Percentiles rank a stretch among this genome's conserved stretches.
These are phyloP conservation scores for Beauveria pseudobassiana DNA, from an alignment of 2,329 filamentous ascomycete species.

Conservation along the genomic window DNA sequence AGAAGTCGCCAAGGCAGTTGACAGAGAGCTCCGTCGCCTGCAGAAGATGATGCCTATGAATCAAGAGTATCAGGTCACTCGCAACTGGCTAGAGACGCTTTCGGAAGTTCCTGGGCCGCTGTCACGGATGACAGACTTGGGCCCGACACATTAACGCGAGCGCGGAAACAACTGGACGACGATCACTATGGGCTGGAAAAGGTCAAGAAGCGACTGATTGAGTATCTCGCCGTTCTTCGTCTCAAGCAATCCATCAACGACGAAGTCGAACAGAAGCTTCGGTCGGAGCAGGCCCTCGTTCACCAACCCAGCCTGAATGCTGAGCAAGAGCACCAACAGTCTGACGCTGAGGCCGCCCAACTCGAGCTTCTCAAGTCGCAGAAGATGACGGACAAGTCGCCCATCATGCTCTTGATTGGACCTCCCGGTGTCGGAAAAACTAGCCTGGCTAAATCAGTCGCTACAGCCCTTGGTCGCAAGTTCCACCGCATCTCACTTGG, in stretches of 20 bases:
- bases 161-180: constrained; percentile 84
- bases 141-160: constrained; percentile 66
- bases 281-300: constrained; percentile 43
- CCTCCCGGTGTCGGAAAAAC: constrained; percentile 96
- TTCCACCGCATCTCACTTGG: constrained; percentile 96
- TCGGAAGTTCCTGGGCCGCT: constrained; percentile 85
- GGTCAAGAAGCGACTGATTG: constrained; percentile 91
- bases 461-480: constrained; percentile 83
- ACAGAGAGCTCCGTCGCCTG: constrained; percentile 78
- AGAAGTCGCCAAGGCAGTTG: constrained; percentile 84
- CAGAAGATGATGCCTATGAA: constrained; percentile 96
- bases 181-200: constrained; percentile 96
- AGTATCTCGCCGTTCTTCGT: constrained; percentile 93
- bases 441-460: constrained; percentile 86
- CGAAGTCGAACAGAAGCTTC: constrained; percentile 73
- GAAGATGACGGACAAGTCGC: constrained; percentile 88
- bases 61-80: constrained; percentile 88
- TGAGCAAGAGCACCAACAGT: constrained; percentile 23
- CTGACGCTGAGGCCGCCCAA: constrained; percentile 43
- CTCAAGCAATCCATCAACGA: constrained; percentile 88
- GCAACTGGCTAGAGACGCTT: constrained; percentile 90
- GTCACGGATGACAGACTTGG: constrained; percentile 81
- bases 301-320: constrained; percentile 32
- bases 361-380: constrained; percentile 71
- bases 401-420: constrained; percentile 86